Evolutionary conservation across 345 rosid species (phyloP), one percentile per base, ranked within the genome.

Genomic region (Brassica rapa): DNA sequence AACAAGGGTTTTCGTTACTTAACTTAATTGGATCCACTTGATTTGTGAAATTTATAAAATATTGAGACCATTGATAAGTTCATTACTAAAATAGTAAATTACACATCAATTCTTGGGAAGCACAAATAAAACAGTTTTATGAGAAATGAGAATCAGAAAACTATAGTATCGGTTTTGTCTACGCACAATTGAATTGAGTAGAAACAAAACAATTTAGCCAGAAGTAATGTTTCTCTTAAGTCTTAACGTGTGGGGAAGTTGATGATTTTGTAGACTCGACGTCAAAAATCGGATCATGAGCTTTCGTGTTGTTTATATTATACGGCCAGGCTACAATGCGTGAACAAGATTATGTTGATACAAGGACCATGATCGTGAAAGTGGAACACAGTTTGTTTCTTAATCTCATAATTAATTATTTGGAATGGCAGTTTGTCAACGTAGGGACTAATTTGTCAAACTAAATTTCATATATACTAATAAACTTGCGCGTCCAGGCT

Each of bases 241-340:
- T 61, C 39, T 12, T 62, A 35, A 35, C 68, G 49, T 8, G 1
- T 65, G 51, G 29, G 27, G 15, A 64, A 8, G 49, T n/a, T 65
- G 29, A 21, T 57, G 29, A 21, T 65, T 65, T 35, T 35, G 8
- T 37, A 21, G 32, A 66, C 56, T 66, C 32, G 30, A 66, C 56
- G 33, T 66, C 5, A 41, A 41, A 41, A 23, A 23, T 23, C 10
- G 55, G 56, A 23, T 10, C 16, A 66, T 41, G 56, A 41, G 56
- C 56, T 66, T 41, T 66, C 32, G 33, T 66, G 70, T 41, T 66
- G 33, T 66, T 41, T 23, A 35, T 2, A 8, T 56, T 41, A 51
- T n/a, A 15, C n/a, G 32, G 69, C 56, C 70, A 66, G 55, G 32
- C 70, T 66, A 39, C 32, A 39, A 66, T 23, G 30, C 9, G 55